phyloP scores from a whole-genome alignment of 202 grass and related monocot species.

The Musa balbisiana region DNA sequence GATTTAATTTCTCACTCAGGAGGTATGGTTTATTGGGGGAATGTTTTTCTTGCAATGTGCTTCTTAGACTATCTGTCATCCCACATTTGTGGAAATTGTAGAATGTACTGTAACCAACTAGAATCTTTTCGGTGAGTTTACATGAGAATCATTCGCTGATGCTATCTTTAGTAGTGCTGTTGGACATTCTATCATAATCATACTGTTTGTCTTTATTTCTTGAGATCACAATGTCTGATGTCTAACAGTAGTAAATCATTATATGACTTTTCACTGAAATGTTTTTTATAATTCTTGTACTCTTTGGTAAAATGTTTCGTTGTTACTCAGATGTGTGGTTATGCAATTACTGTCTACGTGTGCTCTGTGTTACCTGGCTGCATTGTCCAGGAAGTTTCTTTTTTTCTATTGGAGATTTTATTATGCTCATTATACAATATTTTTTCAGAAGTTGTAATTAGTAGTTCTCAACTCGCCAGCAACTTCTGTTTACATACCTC shows the following conservation, averaged over 20 bases:
- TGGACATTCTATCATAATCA: neutral
- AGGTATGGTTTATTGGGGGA: conserved; percentile 14
- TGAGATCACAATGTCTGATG: neutral
- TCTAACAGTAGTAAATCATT: neutral
- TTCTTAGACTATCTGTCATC: too few relatives aligned
- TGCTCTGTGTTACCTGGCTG: neutral
- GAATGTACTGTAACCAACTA: neutral
- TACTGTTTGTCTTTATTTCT: neutral
- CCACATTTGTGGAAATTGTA: neutral
- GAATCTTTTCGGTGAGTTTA: neutral
- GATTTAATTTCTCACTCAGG: conserved; percentile 11
- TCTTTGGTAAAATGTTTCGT: neutral
- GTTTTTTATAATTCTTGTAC: too few relatives aligned
- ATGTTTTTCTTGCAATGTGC: neutral
- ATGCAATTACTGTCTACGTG: neutral
- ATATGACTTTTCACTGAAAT: neutral
- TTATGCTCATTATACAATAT: neutral
- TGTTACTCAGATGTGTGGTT: neutral
- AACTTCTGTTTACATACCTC: too few relatives aligned
- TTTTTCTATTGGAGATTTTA: neutral
- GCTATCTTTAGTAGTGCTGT: neutral
- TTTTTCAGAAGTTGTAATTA: neutral
- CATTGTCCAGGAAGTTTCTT: neutral
- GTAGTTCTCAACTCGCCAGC: too few relatives aligned
- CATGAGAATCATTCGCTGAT: neutral